Conservation (phyloP, 495 filamentous ascomycete genomes). For the Penicillium paxilli region DNA sequence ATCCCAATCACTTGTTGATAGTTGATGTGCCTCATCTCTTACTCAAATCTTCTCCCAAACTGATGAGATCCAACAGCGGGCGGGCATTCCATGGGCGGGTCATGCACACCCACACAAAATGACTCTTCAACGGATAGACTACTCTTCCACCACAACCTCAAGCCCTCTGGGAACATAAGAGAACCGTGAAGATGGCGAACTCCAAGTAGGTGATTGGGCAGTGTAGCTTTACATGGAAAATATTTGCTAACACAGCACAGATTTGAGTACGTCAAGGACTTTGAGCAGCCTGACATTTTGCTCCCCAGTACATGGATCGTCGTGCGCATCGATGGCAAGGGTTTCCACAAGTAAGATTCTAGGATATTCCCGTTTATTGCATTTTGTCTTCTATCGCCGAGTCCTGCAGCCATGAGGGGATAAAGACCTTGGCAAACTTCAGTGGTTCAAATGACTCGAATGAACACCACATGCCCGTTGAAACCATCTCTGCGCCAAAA, state of each 20-base stretch:
- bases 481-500: neutral
- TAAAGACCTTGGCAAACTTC: too few species aligned
- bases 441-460: too few species aligned
- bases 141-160: slow-evolving; percentile 9
- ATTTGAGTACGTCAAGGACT: slow-evolving; percentile 89
- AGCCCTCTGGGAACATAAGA: neutral
- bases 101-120: slow-evolving; percentile 19
- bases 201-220: slow-evolving; percentile 49
- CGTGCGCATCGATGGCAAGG: slow-evolving; percentile 86
- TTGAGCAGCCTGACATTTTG: slow-evolving; percentile 77
- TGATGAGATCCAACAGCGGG: neutral
- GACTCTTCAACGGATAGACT: slow-evolving; percentile 9
- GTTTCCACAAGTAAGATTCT: slow-evolving; percentile 76
- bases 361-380: too few species aligned
- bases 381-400: too few species aligned
- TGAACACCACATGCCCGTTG: neutral
- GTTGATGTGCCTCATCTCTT: too few species aligned
- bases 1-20: too few species aligned
- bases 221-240: neutral
- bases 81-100: slow-evolving; percentile 2
- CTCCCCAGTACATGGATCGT: slow-evolving; percentile 94
- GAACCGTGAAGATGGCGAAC: slow-evolving; percentile 62
- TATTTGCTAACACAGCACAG: slow-evolving; percentile 38
- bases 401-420: too few species aligned
- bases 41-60: too few species aligned